Base-by-base conservation (phyloP, 345 rosid species). In the Pelargonium nanum region DNA sequence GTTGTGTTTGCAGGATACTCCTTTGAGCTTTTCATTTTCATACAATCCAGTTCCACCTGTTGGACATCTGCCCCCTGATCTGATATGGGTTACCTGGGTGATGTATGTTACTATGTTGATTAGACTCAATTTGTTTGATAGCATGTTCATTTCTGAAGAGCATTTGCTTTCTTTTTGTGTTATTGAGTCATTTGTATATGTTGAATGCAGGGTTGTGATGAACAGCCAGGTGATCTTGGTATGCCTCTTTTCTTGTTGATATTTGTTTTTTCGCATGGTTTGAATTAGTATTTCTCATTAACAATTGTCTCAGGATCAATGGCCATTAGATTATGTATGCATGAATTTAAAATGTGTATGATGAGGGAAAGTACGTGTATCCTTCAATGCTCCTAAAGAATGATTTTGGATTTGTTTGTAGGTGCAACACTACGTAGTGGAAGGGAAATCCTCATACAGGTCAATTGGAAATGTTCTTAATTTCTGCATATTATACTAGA, bases 401-500 rank as follows among this genome's bases (percentile, higher is more conserved):
- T 40, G 17, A 15, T 40, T 40, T 0, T 40, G 48, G 48, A 17
- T 40, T 40, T 40, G 48, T 62, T 25, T 59, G 71, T 74, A 86
- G 96, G 83, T 71, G 79, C 74, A 5, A 75, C 64, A 56, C 0
- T 88, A 57, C 81, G 77, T 22, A 63, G 68, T 70, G 98, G 98
- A 81, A 80, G 80, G 57, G 98, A 91, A 85, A 75, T 86, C 70
- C 70, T 88, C 69, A 67, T 91, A 19, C 96, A 88, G 87, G 98
- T 88, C 69, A 64, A 26, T 44, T 24, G 52, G 32, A 4, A 45
- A 44, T 21, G 53, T 24, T 51, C 51, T 58, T 44, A 19, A 55
- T n/a, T 28, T 28, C 32, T 28, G 32, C 32, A 28, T 6, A 40
- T 13, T 8, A 5, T 58, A 19, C 28, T 0, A 5, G 22, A 28